These are phyloP conservation scores for sweet orange (Citrus sinensis) DNA, from an alignment of 345 rosid genomes.

Conservation along the genomic window DNA sequence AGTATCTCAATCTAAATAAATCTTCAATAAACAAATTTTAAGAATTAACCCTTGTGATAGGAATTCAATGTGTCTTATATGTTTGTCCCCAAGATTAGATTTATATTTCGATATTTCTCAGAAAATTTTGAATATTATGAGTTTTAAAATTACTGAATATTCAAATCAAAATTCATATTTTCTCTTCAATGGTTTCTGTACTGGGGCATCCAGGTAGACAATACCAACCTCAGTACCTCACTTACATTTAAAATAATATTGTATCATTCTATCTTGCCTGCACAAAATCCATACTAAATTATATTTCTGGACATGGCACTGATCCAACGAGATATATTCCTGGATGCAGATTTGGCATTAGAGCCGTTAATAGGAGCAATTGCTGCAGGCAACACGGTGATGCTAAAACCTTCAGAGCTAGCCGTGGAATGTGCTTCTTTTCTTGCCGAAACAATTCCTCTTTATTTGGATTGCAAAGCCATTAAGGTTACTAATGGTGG, in stretches of 20 bases:
- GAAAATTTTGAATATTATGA: background rate
- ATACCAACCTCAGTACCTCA: background rate
- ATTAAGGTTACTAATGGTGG: constrained; percentile 72
- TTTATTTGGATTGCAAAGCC: constrained; percentile 65
- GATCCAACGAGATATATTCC: background rate
- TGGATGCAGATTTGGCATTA: constrained; percentile 57
- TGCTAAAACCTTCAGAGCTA: constrained; percentile 72
- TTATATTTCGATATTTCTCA: background rate
- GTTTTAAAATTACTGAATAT: too few species aligned
- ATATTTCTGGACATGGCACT: background rate
- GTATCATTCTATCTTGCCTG: background rate
- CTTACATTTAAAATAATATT: background rate
- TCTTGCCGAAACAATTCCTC: constrained; percentile 47
- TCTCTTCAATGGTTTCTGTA: too few species aligned
- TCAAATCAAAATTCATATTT: too few species aligned
- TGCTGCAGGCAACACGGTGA: constrained; percentile 81
- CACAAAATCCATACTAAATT: too few species aligned
- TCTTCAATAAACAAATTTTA: too few species aligned
- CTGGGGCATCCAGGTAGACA: background rate
- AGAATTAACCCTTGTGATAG: too few species aligned
- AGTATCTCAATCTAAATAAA: too few species aligned
- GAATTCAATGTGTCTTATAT: too few species aligned
- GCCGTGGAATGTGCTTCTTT: constrained; percentile 62
- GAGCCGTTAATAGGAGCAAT: constrained; percentile 92
- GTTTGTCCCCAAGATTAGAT: too few species aligned